Evolutionary conservation across 2,329 filamentous ascomycete genomes (phyloP).

Genomic region (Alternaria arbusti): DNA sequence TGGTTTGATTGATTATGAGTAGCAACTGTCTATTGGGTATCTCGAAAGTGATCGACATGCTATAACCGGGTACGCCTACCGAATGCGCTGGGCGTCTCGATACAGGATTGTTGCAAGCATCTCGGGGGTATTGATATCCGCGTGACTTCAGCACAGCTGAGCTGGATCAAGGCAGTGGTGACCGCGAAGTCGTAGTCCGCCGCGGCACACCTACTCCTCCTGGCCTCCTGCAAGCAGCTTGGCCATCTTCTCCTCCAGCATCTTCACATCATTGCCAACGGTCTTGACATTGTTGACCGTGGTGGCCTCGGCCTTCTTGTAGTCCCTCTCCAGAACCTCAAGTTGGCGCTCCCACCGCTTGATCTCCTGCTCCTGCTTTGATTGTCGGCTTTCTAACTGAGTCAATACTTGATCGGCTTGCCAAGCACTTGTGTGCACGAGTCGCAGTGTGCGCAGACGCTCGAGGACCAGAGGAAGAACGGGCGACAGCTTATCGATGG

Average conservation of each 20-base stretch:
- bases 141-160: background rate
- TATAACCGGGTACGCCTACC: slow-evolving; percentile 1
- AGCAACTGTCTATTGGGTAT: slow-evolving; percentile 15
- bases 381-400: slow-evolving; percentile 78
- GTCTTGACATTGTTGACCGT: slow-evolving; percentile 81
- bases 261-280: slow-evolving; percentile 89
- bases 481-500: slow-evolving; percentile 84
- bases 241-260: slow-evolving; percentile 78
- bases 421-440: slow-evolving; percentile 86
- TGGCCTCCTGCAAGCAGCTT: slow-evolving; percentile 28
- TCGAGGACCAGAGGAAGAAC: slow-evolving; percentile 86
- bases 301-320: slow-evolving; percentile 71
- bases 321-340: slow-evolving; percentile 76
- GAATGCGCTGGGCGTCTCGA: slow-evolving; percentile 1
- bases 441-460: slow-evolving; percentile 79
- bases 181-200: background rate
- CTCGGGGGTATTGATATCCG: background rate
- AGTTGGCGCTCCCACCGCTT: slow-evolving; percentile 84
- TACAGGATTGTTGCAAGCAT: background rate
- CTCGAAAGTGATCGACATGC: slow-evolving; percentile 9
- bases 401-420: slow-evolving; percentile 79
- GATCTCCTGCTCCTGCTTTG: slow-evolving; percentile 82
- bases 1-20: background rate
- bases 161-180: background rate
- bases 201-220: slow-evolving; percentile 2